Percentiles rank a stretch among this genome's conserved stretches.
Conservation (phyloP, 148 eudicot genomes). For the Linanthus parryae region DNA sequence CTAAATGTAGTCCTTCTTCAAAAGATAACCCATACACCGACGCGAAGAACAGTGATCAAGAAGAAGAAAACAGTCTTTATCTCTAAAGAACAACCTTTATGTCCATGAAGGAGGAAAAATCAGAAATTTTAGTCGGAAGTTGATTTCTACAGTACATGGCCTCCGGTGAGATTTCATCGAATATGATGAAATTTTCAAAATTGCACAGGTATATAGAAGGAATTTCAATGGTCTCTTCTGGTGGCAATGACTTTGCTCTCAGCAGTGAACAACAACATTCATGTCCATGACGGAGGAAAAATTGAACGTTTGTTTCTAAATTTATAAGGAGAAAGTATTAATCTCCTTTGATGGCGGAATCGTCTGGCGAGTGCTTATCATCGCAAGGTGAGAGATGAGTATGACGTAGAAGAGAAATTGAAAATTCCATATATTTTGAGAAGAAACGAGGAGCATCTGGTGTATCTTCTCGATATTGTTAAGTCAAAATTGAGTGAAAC, state of each 20-base stretch:
- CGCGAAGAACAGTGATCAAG: too few species aligned
- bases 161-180: too few species aligned
- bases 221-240: conserved; percentile 73
- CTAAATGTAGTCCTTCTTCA: too few species aligned
- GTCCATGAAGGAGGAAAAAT: too few species aligned
- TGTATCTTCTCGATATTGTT: conserved; percentile 72
- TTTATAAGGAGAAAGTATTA: conserved; percentile 64
- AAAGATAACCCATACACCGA: too few species aligned
- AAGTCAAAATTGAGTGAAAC: conserved; percentile 49
- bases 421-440: conserved; percentile 45
- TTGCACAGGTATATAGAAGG: conserved; percentile 95
- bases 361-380: conserved; percentile 78
- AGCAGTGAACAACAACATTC: conserved; percentile 45
- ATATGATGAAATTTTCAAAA: too few species aligned
- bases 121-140: too few species aligned
- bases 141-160: too few species aligned
- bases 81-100: too few species aligned
- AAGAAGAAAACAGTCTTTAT: too few species aligned
- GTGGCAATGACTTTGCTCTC: conserved; percentile 36
- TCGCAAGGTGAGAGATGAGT: conserved; percentile 61
- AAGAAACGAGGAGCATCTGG: conserved; percentile 53
- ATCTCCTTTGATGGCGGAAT: conserved; percentile 88
- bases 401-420: conserved; percentile 69
- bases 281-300: conserved; percentile 73
- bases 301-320: conserved; percentile 53